Evolutionary conservation across 108 stramenopile species (phyloP).

Genomic region (Skeletonema costatum): DNA sequence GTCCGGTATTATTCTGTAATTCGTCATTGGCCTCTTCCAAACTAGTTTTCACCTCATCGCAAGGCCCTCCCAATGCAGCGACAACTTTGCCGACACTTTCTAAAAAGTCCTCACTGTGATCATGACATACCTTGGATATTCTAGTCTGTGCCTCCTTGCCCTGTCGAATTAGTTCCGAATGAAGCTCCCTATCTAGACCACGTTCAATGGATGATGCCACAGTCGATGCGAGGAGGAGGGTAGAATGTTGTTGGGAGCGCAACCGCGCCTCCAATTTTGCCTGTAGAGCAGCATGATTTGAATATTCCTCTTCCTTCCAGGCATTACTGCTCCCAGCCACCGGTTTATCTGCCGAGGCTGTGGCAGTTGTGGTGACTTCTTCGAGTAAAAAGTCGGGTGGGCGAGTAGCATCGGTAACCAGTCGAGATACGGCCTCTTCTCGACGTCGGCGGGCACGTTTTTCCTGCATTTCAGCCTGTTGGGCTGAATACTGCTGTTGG

Average conservation of each 20-base stretch:
- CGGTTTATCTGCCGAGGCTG: slow-evolving; percentile 8
- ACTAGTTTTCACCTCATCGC: slow-evolving; percentile 68
- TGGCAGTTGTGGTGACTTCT: slow-evolving; percentile 6
- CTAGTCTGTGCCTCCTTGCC: slow-evolving; percentile 66
- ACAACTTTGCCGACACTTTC: slow-evolving; percentile 83
- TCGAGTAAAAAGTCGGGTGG: slow-evolving; percentile 45
- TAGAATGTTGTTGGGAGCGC: slow-evolving; percentile 54
- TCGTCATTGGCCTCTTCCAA: slow-evolving; percentile 70
- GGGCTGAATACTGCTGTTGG: neutral
- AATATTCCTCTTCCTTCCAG: slow-evolving; percentile 8
- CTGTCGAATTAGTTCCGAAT: slow-evolving; percentile 75
- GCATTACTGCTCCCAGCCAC: neutral
- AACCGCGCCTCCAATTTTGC: slow-evolving; percentile 36
- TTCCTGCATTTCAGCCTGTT: slow-evolving; percentile 12
- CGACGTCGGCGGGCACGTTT: slow-evolving; percentile 64
- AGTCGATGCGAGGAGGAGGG: slow-evolving; percentile 73
- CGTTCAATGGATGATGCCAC: slow-evolving; percentile 83
- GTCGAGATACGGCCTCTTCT: slow-evolving; percentile 82
- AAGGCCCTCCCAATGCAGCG: slow-evolving; percentile 70
- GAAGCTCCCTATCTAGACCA: slow-evolving; percentile 84
- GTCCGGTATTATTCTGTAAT: slow-evolving; percentile 75
- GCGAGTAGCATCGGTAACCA: slow-evolving; percentile 83
- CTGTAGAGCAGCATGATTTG: slow-evolving; percentile 5
- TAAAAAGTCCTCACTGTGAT: slow-evolving; percentile 87
- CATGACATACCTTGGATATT: slow-evolving; percentile 87